phyloP scores from a whole-genome alignment of 78 protist species.

The Dictyostelium intermedium region DNA sequence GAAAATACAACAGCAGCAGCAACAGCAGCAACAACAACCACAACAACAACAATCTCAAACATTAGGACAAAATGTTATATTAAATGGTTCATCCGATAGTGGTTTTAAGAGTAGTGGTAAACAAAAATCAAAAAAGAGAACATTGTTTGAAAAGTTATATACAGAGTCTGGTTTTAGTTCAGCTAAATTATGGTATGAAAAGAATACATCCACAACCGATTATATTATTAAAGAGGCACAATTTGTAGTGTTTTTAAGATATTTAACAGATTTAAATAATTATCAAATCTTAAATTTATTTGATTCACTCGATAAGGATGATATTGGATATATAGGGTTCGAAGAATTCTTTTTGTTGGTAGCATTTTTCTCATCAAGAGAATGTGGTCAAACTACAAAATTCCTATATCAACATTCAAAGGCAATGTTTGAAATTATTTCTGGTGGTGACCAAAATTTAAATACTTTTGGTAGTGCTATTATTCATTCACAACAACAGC shows the following conservation, averaged over 20 bases:
- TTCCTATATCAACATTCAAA: constrained; percentile 57
- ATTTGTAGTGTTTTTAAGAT: constrained; percentile 28
- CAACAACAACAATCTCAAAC: neutral
- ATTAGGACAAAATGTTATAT: neutral
- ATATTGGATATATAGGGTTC: constrained; percentile 49
- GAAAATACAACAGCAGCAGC: neutral
- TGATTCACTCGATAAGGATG: constrained; percentile 56
- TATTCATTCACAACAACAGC: neutral
- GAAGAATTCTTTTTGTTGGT: constrained; percentile 63
- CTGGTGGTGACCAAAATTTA: neutral
- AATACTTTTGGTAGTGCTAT: neutral
- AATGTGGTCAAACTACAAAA: constrained; percentile 68
- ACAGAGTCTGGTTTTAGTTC: constrained; percentile 60
- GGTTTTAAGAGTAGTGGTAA: neutral
- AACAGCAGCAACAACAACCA: neutral
- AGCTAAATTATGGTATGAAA: constrained; percentile 55
- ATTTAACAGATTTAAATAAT: constrained; percentile 29
- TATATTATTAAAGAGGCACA: constrained; percentile 36
- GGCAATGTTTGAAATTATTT: constrained; percentile 56
- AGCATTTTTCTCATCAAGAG: constrained; percentile 26
- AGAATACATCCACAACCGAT: constrained; percentile 18
- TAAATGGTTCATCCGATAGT: neutral
- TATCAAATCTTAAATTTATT: constrained; percentile 46
- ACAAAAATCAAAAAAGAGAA: constrained; percentile 29
- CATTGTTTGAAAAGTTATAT: constrained; percentile 61